Evolutionary conservation across 2,329 filamentous ascomycete genomes (phyloP).

Genomic region (Neoascochyta sp.): DNA sequence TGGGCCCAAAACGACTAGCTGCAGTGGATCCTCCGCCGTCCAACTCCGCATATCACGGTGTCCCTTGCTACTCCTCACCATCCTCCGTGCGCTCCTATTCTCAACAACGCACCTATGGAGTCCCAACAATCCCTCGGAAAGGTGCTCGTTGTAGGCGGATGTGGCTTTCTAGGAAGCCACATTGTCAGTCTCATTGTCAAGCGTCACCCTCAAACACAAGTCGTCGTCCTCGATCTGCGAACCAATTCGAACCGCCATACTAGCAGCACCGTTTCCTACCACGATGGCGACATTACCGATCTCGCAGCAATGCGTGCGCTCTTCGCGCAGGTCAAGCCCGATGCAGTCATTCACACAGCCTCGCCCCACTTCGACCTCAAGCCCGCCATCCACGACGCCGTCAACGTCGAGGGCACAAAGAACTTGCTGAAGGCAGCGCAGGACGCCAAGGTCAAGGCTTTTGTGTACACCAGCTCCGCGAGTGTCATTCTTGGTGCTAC

Average conservation of each 20-base stretch:
- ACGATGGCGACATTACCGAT: slow-evolving; percentile 51
- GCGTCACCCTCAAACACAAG: slow-evolving; percentile 40
- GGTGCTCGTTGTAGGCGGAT: slow-evolving; percentile 50
- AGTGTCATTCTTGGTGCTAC: slow-evolving; percentile 48
- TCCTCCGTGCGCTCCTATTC: too few species aligned
- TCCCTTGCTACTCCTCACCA: too few species aligned
- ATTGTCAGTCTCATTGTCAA: slow-evolving; percentile 47
- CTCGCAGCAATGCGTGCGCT: slow-evolving; percentile 40
- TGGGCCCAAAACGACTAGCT: too few species aligned
- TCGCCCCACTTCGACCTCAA: slow-evolving; percentile 42
- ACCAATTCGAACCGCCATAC: slow-evolving; percentile 40
- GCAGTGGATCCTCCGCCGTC: too few species aligned
- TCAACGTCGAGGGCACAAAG: slow-evolving; percentile 52
- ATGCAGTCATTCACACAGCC: slow-evolving; percentile 51
- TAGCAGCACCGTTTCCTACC: slow-evolving; percentile 45
- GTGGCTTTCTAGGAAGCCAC: slow-evolving; percentile 51
- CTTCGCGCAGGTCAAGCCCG: slow-evolving; percentile 44
- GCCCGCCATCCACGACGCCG: slow-evolving; percentile 45
- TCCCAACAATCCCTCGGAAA: slow-evolving; percentile 44
- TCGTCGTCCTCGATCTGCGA: slow-evolving; percentile 49
- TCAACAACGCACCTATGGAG: too few species aligned
- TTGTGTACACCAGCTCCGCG: slow-evolving; percentile 52
- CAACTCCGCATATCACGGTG: too few species aligned
- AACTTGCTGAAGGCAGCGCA: slow-evolving; percentile 47
- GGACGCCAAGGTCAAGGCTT: slow-evolving; percentile 49